Percentiles rank a stretch among this genome's conserved stretches.
These are phyloP conservation scores for Tetrapisispora fleetii DNA, from an alignment of 805 yeast species.

Conservation along the genomic window DNA sequence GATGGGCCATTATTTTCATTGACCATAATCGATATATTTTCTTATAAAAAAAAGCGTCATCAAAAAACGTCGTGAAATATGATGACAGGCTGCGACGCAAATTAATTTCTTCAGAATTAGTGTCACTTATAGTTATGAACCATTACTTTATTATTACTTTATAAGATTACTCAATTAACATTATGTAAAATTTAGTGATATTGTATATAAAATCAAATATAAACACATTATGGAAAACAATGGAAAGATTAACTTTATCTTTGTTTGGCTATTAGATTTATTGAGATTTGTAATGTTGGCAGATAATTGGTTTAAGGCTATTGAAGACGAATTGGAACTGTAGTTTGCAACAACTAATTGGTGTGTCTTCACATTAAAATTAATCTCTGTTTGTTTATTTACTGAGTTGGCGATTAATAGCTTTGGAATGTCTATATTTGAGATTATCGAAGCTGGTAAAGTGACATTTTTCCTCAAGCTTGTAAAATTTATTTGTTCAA, in stretches of 20 bases:
- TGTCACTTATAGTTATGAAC: no score
- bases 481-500: not conserved
- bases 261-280: not conserved
- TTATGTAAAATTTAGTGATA: not conserved
- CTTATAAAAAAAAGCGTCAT: no score
- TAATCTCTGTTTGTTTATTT: no score
- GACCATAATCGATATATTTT: no score
- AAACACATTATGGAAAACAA: not conserved
- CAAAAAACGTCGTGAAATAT: no score
- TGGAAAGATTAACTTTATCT: not conserved
- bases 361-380: not conserved
- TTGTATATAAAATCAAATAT: not conserved
- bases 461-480: not conserved
- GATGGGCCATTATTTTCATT: no score
- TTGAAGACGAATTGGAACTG: no score
- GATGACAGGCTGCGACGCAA: no score
- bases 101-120: no score
- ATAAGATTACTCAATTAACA: no score
- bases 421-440: not conserved
- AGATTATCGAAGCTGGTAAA: not conserved
- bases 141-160: no score
- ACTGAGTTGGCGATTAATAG: not conserved
- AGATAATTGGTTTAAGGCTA: not conserved
- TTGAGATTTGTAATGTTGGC: not conserved
- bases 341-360: no score